Evolutionary conservation across 2,329 filamentous ascomycete species (phyloP), one percentile per base, ranked within the genome.

Genomic region (Sporothrix brasiliensis): DNA sequence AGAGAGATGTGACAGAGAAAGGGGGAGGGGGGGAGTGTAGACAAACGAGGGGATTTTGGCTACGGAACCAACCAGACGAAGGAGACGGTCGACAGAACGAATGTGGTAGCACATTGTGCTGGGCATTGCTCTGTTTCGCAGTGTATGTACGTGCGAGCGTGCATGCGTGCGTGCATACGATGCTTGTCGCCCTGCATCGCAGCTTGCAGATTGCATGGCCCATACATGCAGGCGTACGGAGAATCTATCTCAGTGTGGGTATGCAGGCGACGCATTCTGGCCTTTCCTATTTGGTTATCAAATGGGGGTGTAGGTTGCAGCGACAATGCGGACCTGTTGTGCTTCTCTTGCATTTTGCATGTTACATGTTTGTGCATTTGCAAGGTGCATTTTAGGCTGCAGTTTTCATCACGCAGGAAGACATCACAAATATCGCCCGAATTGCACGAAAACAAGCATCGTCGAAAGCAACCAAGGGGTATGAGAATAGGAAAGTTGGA

Each of bases 401-500:
- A 52, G 63, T 66, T 66, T 66, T 39, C 63, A 66, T 27, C 47
- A 53, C 50, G 30, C 63, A 53, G 61, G 21, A 47, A 39, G 21
- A 24, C 61, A 50, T 14, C 61, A 30, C 39, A 63, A 11, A 44
- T 24, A n/a, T 14, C 39, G 6, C 11, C 21, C 39, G 0, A 11
- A 21, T 47, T 47, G 39, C 56, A 24, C 56, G 56, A 47, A 47
- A 7, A 13, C 58, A 1, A 21, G n/a, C 58, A 47, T 24, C 39
- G 14, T 47, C n/a, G 39, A 63, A 16, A 47, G 34, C 39, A 61
- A 47, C 39, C 58, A 13, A 63, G 13, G 21, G 1, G 24, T 27
- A 30, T 39, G 7, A 60, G 19, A n/a, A 27, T 16, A 44, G 44
- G 11, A 19, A 16, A 44, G 21, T 27, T 10, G 13, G 13, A n/a